Conservation (phyloP, 345 rosid genomes). For the Salix udensis region DNA sequence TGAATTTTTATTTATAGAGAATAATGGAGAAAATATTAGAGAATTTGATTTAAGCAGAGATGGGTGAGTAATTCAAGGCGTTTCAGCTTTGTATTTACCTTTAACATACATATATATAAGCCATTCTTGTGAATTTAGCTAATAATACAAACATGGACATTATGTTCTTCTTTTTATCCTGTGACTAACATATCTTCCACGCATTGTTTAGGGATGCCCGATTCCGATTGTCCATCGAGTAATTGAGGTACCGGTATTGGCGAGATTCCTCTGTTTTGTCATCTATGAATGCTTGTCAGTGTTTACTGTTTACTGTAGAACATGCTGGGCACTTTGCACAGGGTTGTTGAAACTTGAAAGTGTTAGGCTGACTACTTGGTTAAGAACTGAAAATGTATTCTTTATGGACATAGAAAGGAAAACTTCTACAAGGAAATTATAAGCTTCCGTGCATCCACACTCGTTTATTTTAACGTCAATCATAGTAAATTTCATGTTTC, state of each 20-base stretch:
- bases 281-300: not conserved
- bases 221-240: conserved; percentile 55
- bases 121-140: not conserved
- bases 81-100: not conserved
- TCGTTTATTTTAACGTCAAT: not conserved
- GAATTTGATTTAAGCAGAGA: not conserved
- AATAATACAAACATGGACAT: not conserved
- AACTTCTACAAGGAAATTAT: not conserved
- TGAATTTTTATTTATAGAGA: not conserved
- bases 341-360: not conserved
- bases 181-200: conserved; percentile 7
- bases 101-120: not conserved
- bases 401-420: not conserved
- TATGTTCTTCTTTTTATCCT: not conserved
- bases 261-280: not conserved
- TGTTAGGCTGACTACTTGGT: not conserved
- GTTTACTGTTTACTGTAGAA: not conserved
- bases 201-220: conserved; percentile 29
- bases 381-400: not conserved
- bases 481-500: not conserved
- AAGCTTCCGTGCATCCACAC: not conserved
- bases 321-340: not conserved
- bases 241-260: conserved; percentile 33
- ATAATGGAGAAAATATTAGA: not conserved
- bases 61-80: not conserved